Evolutionary conservation across 2,329 filamentous ascomycete species (phyloP), one percentile per base, ranked within the genome.

Genomic region (Monilinia vaccinii-corymbosi): DNA sequence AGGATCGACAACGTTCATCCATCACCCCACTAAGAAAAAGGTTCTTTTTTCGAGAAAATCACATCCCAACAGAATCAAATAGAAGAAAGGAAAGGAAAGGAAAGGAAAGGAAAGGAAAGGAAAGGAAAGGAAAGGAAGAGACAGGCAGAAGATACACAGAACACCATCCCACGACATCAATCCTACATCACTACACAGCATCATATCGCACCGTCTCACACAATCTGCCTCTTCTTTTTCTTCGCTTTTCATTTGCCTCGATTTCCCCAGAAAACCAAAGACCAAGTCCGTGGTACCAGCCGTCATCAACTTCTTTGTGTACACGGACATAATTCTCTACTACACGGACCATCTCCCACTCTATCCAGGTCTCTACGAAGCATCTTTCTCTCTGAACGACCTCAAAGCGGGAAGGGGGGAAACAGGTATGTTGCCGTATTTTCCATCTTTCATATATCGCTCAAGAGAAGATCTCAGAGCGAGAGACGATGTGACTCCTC

Each of bases 211-310:
- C 25, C 18, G 48, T 36, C 44, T 31, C 28, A 3, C n/a, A n/a
- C n/a, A n/a, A n/a, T 53, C 48, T 25, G 38, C 16, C 21, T 53
- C n/a, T 53, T 36, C 28, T 36, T 16, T 23, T 34, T 46, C 23
- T 23, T 25, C 25, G 6, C 25, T 28, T 32, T 44, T 53, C n/a
- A 53, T 59, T 34, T 53, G 48, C 13, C 23, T 59, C 46, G 38
- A 34, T 16, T 36, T 23, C 42, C 42, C 52, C 21, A 36, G 31
- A 42, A 42, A 50, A 52, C 56, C 56, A 21, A 32, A 52, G 51
- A 50, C 56, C 56, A 58, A 58, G 56, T 52, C 46, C 44, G 56
- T 44, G 56, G 56, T 58, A 45, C 42, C 31, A 42, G 28, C 6
- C 31, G 31, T 34, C 14, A 45, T 47, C 18, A 10, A 49, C n/a